Evolutionary conservation across 345 rosid species (phyloP).

Genomic region (Dipteronia dyeriana): DNA sequence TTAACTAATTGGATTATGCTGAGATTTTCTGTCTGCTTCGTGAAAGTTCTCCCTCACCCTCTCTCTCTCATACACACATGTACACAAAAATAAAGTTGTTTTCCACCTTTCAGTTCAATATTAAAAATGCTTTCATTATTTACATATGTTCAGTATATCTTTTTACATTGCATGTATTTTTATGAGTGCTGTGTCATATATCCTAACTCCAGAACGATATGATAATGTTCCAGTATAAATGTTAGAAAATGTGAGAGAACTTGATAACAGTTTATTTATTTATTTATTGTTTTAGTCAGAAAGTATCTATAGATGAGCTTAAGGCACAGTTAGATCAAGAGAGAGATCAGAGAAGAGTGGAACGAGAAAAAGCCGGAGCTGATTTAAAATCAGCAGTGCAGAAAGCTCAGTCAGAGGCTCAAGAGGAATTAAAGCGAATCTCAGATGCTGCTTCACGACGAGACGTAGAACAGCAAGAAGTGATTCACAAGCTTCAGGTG

Average conservation of each 20-base stretch:
- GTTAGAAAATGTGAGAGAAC: conserved; percentile 1
- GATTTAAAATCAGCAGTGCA: conserved; percentile 79
- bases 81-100: background rate
- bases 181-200: background rate
- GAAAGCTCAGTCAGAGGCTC: conserved; percentile 74
- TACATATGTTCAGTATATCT: background rate
- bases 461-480: conserved; percentile 78
- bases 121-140: background rate
- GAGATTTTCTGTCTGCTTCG: background rate
- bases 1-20: conserved; percentile 13
- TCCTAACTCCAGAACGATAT: background rate
- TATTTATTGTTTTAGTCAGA: conserved; percentile 62
- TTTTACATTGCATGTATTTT: background rate
- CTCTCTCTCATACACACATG: too few species aligned
- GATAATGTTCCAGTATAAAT: background rate
- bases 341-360: conserved; percentile 78
- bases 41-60: background rate
- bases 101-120: conserved; percentile 1
- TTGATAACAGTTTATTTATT: conserved; percentile 18
- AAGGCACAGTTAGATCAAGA: conserved; percentile 79
- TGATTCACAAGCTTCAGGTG: conserved; percentile 86
- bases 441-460: conserved; percentile 63
- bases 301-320: conserved; percentile 72
- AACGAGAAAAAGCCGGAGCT: conserved; percentile 66
- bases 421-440: conserved; percentile 65